Evolutionary conservation across 2,329 filamentous ascomycete species (phyloP), one percentile per base, ranked within the genome.

Genomic region (Paecilomyces formosus): DNA sequence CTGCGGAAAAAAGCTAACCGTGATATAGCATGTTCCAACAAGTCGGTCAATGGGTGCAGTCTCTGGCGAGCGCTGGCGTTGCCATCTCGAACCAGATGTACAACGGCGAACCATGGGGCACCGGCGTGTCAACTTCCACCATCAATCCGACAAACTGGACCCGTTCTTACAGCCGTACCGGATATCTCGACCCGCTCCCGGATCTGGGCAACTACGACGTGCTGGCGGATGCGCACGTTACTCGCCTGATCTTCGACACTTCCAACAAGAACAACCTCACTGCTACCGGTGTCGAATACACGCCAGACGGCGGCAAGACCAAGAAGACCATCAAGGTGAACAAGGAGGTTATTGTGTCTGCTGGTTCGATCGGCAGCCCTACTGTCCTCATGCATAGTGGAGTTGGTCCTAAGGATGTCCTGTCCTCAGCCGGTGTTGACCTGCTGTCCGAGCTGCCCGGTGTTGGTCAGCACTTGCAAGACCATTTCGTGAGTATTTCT

Each of bases 381-480:
- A 82, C 81, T 67, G 74, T 85, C 9, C 78, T 83, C 24, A 82
- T 88, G 59, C 73, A 86, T 4, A 86, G 84, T 0, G 85, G 85
- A 1, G 76, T 88, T 39, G 86, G 85, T 2, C 76, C 78, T 28
- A 74, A 76, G 12, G 70, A 76, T 2, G 68, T 82, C 11, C 72
- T 83, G 3, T 65, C 72, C 1, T 64, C 67, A 3, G 77, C 76
- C 0, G 76, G 76, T 1, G 74, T 83, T 18, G 67, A 76, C 11
- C 69, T 77, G 54, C 76, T 77, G 54, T 74, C 81, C 22, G 70
- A 76, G 35, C 76, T 78, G 52, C 73, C 75, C 4, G 75, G 74
- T 11, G 78, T 83, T 3, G 81, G 81, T 3, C 76, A 77, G 49
- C 81, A 82, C 56, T 73, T 82, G 53, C 81, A 82, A 61, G 80